These are phyloP conservation scores for Aspergillus sp. DNA, from an alignment of 2,329 filamentous ascomycete genomes.

Conservation along the genomic window DNA sequence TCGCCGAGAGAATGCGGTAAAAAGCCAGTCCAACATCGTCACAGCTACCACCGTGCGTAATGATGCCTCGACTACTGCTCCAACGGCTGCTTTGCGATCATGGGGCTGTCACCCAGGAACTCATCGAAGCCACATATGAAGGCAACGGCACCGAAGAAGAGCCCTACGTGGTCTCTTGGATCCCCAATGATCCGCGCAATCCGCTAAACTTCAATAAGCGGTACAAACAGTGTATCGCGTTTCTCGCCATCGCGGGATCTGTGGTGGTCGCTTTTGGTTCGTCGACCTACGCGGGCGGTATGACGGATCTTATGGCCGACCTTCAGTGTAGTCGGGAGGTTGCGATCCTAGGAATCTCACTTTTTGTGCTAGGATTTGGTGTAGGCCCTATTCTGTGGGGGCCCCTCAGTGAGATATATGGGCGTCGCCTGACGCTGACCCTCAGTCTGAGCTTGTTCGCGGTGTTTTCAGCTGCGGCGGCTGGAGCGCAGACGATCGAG, in stretches of 20 bases:
- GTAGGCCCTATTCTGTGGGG: conserved; percentile 9
- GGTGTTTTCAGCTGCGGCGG: neutral
- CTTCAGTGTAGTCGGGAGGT: neutral
- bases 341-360: neutral
- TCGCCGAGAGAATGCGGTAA: too few relatives aligned
- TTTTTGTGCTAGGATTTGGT: conserved; percentile 8
- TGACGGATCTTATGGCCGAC: neutral
- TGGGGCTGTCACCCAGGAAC: neutral
- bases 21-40: too few relatives aligned
- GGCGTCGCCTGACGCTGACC: conserved; percentile 2
- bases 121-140: conserved; percentile 6
- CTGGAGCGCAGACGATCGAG: conserved; percentile 3
- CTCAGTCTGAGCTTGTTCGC: neutral
- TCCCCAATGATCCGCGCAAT: conserved; percentile 9
- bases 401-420: conserved; percentile 10
- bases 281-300: neutral
- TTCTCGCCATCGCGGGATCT: conserved; percentile 1
- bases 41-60: too few relatives aligned
- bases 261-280: neutral
- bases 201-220: neutral
- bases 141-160: conserved; percentile 9
- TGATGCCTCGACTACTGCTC: neutral
- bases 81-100: neutral
- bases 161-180: conserved; percentile 9
- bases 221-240: conserved; percentile 1